Conservation (phyloP, 768 basidiomycete species). For the Boletus tylopilopsis region DNA sequence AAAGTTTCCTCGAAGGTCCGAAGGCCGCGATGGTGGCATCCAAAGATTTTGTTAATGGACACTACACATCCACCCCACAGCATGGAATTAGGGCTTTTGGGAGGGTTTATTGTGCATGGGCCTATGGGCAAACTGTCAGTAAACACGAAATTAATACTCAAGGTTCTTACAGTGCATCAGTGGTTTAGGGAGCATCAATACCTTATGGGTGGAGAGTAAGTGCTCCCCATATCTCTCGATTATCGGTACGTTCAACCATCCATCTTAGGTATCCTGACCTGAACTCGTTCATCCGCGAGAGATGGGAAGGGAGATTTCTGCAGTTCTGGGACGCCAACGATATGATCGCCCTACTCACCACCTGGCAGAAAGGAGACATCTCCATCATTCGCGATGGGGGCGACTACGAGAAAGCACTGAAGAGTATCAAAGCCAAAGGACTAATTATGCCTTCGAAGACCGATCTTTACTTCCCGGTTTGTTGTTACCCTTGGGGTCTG, state of each 20-base stretch:
- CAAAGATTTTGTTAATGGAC: constrained; percentile 51
- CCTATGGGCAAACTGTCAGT: constrained; percentile 53
- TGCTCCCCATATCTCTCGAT: not conserved
- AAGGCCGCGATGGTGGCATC: constrained; percentile 52
- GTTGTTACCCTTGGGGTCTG: not conserved
- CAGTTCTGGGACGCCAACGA: constrained; percentile 54
- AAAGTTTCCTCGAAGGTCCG: constrained; percentile 59
- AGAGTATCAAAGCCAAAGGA: constrained; percentile 46
- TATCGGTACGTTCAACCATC: not conserved
- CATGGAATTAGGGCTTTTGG: constrained; percentile 54
- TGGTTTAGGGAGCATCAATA: constrained; percentile 53
- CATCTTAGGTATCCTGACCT: constrained; percentile 42
- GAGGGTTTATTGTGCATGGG: constrained; percentile 58
- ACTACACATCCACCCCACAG: constrained; percentile 46
- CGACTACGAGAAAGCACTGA: constrained; percentile 40
- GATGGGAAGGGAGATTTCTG: constrained; percentile 47
- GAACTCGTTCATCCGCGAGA: constrained; percentile 45
- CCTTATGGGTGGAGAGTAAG: constrained; percentile 41
- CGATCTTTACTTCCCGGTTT: constrained; percentile 56
- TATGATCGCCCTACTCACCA: constrained; percentile 44
- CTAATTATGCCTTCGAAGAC: constrained; percentile 60
- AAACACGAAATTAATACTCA: not conserved
- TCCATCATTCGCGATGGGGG: constrained; percentile 44
- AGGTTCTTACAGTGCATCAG: constrained; percentile 27
- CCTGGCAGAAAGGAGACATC: constrained; percentile 53